Percentiles rank a stretch among this genome's conserved stretches.
phyloP scores from a whole-genome alignment of 2,329 filamentous ascomycete genomes.

The Chrysoporthe deuterocubensis region DNA sequence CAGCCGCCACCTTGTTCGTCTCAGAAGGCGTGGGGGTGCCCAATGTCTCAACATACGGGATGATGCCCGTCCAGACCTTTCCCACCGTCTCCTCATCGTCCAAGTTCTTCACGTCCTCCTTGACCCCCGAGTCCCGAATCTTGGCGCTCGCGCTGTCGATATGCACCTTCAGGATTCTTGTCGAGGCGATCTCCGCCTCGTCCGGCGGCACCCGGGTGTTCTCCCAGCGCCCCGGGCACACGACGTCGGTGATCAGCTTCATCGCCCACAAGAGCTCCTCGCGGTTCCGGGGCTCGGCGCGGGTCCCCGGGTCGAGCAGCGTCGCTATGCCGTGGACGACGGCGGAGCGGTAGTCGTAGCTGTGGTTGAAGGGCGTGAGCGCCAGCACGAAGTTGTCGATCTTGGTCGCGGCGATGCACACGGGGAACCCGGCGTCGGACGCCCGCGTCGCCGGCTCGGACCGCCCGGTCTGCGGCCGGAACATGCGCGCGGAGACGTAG shows the following conservation, averaged over 20 bases:
- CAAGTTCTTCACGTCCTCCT: conserved; percentile 55
- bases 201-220: conserved; percentile 73
- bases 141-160: conserved; percentile 78
- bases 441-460: conserved; percentile 8
- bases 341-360: conserved; percentile 85
- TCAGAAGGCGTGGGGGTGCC: conserved; percentile 65
- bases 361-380: conserved; percentile 79
- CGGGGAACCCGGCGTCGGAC: conserved; percentile 58
- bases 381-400: conserved; percentile 81
- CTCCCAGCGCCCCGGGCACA: conserved; percentile 71
- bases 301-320: conserved; percentile 55
- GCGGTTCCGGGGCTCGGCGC: conserved; percentile 42
- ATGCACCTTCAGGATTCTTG: conserved; percentile 70
- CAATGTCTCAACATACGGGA: conserved; percentile 66
- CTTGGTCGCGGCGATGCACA: conserved; percentile 74
- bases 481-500: conserved; percentile 78
- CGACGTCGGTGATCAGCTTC: conserved; percentile 74
- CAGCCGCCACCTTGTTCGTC: conserved; percentile 60
- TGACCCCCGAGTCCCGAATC: conserved; percentile 67
- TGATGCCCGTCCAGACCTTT: conserved; percentile 59
- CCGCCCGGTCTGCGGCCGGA: conserved; percentile 60
- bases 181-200: conserved; percentile 74
- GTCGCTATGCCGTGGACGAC: conserved; percentile 75
- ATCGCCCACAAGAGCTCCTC: conserved; percentile 80
- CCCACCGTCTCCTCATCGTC: conserved; percentile 34